phyloP scores from a whole-genome alignment of 2,329 filamentous ascomycete species.

The Cryphonectria radicalis region DNA sequence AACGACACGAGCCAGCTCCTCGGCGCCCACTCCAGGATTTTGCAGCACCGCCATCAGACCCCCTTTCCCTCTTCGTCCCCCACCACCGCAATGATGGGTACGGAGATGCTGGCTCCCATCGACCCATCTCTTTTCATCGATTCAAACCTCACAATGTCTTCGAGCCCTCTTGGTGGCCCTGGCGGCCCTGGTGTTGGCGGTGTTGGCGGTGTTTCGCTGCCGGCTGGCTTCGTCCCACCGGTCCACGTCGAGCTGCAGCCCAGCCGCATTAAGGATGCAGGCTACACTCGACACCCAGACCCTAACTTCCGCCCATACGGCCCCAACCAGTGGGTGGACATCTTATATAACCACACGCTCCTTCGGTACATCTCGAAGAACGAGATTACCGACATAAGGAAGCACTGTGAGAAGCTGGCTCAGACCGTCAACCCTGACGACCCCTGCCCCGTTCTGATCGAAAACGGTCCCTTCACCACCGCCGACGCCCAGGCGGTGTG shows the following conservation, averaged over 20 bases:
- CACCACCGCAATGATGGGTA: not conserved
- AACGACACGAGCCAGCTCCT: not conserved
- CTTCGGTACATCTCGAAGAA: conserved; percentile 21
- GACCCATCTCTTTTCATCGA: not conserved
- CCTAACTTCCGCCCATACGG: conserved; percentile 23
- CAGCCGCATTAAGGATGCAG: conserved; percentile 20
- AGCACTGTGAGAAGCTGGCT: conserved; percentile 25
- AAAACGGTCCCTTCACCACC: conserved; percentile 3
- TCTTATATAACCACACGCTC: conserved; percentile 7
- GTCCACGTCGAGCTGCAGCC: conserved; percentile 4
- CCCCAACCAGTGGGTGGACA: conserved; percentile 24
- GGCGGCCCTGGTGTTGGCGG: too few species aligned
- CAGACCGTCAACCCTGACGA: not conserved
- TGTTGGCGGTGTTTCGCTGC: not conserved
- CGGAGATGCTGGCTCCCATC: not conserved
- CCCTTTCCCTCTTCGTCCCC: not conserved
- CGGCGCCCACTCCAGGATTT: not conserved
- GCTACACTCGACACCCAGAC: conserved; percentile 20
- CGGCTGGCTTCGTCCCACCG: not conserved
- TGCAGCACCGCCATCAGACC: not conserved
- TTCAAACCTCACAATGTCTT: not conserved
- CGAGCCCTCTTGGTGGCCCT: not conserved
- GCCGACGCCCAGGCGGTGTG: conserved; percentile 26
- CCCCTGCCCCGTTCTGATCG: not conserved
- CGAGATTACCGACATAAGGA: conserved; percentile 27